Evolutionary conservation across 2,329 filamentous ascomycete genomes (phyloP).

Genomic region (Diaporthe vaccinii): DNA sequence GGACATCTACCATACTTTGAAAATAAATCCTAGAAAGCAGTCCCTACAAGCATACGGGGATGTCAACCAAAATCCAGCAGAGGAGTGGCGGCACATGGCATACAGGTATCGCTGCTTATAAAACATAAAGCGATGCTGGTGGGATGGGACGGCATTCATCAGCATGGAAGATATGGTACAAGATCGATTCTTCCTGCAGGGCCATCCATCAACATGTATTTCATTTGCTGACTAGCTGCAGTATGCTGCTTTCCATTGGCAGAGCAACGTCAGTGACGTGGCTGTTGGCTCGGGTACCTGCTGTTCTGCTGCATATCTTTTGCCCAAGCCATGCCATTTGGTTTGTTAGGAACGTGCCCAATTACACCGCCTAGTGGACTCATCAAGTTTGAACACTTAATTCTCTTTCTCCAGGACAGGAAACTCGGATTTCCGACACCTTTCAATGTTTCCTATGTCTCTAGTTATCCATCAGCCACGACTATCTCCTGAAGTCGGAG

Average conservation of each 20-base stretch:
- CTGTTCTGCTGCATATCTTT: too few relatives aligned
- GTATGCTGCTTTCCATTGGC: background rate
- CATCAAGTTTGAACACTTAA: background rate
- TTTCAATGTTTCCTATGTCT: too few relatives aligned
- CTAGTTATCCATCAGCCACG: background rate
- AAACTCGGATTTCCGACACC: background rate
- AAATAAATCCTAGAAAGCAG: background rate
- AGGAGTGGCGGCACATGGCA: background rate
- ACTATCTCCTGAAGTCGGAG: background rate
- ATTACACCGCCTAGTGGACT: background rate
- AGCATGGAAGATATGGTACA: background rate
- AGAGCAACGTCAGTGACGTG: background rate
- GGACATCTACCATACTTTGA: too few relatives aligned
- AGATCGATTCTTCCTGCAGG: background rate
- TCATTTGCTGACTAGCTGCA: background rate
- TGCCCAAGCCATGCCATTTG: background rate
- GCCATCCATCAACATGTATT: background rate
- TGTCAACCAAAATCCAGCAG: background rate
- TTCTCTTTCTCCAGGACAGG: background rate
- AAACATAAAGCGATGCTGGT: background rate
- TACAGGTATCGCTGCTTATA: too few relatives aligned
- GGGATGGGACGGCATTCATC: background rate
- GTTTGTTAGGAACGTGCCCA: background rate
- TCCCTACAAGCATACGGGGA: too few relatives aligned
- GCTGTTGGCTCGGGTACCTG: conserved; percentile 17